Evolutionary conservation across 2,329 filamentous ascomycete genomes (phyloP).

Genomic region (Beauveria caledonica): DNA sequence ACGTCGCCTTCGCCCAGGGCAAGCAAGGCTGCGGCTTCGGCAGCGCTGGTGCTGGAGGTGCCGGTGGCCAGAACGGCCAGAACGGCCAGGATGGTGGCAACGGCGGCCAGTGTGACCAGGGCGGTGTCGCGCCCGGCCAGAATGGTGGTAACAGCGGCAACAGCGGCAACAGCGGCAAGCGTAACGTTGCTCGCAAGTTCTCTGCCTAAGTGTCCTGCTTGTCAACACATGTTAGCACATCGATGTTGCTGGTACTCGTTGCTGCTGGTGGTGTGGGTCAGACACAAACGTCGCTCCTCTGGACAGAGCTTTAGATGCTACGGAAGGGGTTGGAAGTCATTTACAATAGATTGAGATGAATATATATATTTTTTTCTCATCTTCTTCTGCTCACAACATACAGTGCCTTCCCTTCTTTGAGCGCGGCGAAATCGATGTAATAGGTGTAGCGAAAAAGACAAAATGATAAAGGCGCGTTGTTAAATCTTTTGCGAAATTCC

Average conservation of each 20-base stretch:
- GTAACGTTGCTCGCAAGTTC: not conserved
- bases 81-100: not conserved
- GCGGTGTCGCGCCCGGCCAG: too few relatives aligned
- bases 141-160: too few relatives aligned
- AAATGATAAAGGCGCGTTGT: not conserved
- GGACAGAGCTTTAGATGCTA: not conserved
- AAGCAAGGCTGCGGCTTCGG: slow-evolving; percentile 26
- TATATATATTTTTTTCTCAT: not conserved
- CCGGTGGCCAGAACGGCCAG: not conserved
- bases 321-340: not conserved
- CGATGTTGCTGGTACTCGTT: not conserved
- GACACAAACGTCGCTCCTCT: not conserved
- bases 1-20: slow-evolving; percentile 20
- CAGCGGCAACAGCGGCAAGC: not conserved
- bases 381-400: not conserved
- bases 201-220: not conserved
- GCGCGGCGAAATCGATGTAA: too few relatives aligned
- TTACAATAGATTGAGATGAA: slow-evolving; percentile 1
- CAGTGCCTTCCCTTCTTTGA: too few relatives aligned
- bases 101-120: not conserved
- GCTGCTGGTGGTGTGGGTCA: not conserved
- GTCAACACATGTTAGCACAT: not conserved
- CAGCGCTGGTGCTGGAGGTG: not conserved
- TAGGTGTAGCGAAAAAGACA: not conserved
- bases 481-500: slow-evolving; percentile 9